Base-by-base conservation (phyloP, 2,329 filamentous ascomycete genomes). In the Fusarium udum region DNA sequence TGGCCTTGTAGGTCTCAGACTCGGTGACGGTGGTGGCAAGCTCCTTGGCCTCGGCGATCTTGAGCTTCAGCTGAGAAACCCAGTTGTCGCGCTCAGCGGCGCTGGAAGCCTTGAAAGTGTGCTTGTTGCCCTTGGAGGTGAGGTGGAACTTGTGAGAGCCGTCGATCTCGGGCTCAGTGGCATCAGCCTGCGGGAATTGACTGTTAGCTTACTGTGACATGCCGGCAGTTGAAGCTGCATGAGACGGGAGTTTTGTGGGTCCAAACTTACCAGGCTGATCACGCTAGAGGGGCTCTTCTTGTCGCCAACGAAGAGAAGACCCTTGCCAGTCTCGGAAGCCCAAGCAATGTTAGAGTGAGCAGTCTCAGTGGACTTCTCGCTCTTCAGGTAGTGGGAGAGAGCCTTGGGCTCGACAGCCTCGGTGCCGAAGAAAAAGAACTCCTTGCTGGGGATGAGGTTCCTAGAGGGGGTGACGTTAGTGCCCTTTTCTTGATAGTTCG, bases 291-390 rank as follows among this genome's bases (percentile, higher is more conserved):
- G 95, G 68, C 89, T 88, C 75, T 90, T 87, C 90, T 97, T 97
- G 85, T 97, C 93, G 79, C 92, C 92, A 84, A 94, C 93, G 89
- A 97, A 97, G 46, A 98, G 87, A 26, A 98, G 92, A 80, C 96
- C 96, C 88, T 97, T 97, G 83, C 95, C 95, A 67, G 95, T 98
- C 88, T 97, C 91, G 77, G 91, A 91, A 73, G 95, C 94, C 94
- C 96, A 98, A 40, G 96, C 93, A 77, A 91, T 92, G 78, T 92
- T 92, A 75, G 93, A 89, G 86, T 97, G 92, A 70, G 93, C 92
- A 75, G 92, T 83, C 71, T 89, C 87, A 61, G 91, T 88, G 64
- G 92, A 88, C 92, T 98, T 98, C 89, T 97, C 95, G 79, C 91
- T 92, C 85, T 95, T 94, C 78, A 97, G 88, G 87, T 95, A 98